Evolutionary conservation across 768 basidiomycete genomes (phyloP), one percentile per base, ranked within the genome.

Genomic region (Tricholoma saponaceum): DNA sequence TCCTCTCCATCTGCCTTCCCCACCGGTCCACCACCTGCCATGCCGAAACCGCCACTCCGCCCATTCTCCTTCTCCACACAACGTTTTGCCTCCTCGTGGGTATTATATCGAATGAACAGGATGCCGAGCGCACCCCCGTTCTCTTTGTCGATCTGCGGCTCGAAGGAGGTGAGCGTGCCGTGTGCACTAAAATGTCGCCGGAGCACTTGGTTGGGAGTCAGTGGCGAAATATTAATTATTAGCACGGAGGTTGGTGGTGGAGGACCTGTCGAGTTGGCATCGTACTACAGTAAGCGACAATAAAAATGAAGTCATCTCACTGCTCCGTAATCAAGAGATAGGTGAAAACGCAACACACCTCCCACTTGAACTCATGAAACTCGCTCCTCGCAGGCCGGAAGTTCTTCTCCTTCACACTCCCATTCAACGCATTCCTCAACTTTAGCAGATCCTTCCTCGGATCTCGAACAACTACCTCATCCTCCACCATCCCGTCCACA

Each of bases 91-190:
- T 90, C 86, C 14, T 86, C 84, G 59, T 86, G 83, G 0, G 80
- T 73, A 16, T 70, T 66, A 66, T 75, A 98, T 61, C 81, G 83
- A 60, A 98, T 80, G 66, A 83, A 84, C 41, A 92, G 83, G 41
- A 98, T 82, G 2, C 95, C 95, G 1, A 97, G 80, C 1, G 87
- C 83, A 51, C 83, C 86, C 3, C 94, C 95, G n/a, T 85, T 92
- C 52, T 80, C 78, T 56, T 81, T 79, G 72, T 96, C 90, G 58
- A 89, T 83, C 64, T 93, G 89, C 10, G 86, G 80, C 57, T 95
- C 91, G 57, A 92, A 85, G 3, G 84, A 79, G 5, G 74, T 56
- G 56, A 95, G 74, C 14, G 74, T 67, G 1, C 93, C 95, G 65
- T 88, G 78, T 8, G 73, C 59, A 5, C 77, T 66, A 66, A 96